Percentiles rank a stretch among this genome's conserved stretches.
Conservation (phyloP, 306 rosid species). For the Sicyos edulis region DNA sequence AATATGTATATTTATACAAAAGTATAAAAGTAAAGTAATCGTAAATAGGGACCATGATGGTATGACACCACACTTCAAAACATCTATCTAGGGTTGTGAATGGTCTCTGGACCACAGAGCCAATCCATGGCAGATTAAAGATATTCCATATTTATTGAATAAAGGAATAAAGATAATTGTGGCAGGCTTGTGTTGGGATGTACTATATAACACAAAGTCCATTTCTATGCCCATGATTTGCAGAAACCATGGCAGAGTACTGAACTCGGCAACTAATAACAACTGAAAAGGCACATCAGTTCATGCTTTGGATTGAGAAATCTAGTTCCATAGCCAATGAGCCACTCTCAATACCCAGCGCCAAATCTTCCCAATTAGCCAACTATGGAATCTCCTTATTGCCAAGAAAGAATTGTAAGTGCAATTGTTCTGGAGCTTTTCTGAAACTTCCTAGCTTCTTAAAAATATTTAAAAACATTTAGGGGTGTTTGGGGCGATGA, state of each 20-base stretch:
- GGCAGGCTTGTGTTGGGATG: background rate
- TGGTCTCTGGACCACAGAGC: background rate
- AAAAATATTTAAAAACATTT: too few species aligned
- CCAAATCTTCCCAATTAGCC: background rate
- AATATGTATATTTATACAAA: background rate
- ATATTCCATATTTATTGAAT: background rate
- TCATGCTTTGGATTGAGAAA: background rate
- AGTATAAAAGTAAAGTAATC: background rate
- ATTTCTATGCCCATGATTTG: background rate
- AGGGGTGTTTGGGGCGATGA: too few species aligned
- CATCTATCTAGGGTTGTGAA: background rate
- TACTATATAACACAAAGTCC: background rate
- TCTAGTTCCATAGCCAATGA: background rate
- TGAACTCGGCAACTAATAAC: background rate
- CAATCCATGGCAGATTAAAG: background rate
- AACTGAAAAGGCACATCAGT: background rate
- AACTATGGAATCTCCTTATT: background rate
- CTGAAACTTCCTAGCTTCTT: background rate
- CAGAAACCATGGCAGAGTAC: constrained; percentile 7
- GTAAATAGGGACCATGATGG: background rate
- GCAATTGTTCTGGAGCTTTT: background rate
- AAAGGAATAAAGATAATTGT: background rate
- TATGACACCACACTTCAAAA: background rate
- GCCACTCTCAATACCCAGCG: background rate
- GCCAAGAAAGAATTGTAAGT: too few species aligned